A percentile compares a stretch with the other conserved stretches of the same genome.
Evolutionary conservation across 371 early-diverging fungal genomes (phyloP).

Genomic region (Zychaea mexicana): DNA sequence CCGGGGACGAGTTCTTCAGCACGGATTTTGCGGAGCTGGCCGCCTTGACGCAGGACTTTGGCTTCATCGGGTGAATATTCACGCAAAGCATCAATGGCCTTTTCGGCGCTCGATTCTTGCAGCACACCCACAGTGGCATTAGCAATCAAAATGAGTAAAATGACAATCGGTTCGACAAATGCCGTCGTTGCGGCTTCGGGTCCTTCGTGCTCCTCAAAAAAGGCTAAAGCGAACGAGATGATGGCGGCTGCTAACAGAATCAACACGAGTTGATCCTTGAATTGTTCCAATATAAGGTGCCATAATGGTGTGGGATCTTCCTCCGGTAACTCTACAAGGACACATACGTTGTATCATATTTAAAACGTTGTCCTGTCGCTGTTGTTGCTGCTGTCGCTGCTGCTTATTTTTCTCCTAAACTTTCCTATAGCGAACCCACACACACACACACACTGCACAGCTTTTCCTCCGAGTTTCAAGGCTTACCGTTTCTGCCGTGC

Average conservation of each 20-base stretch:
- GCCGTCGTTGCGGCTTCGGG: constrained; percentile 64
- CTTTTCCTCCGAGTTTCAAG: neutral
- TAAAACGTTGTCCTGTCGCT: neutral
- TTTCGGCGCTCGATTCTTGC: constrained; percentile 96
- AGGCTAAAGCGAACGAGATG: constrained; percentile 91
- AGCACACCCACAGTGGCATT: constrained; percentile 97
- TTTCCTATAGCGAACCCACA: too few species aligned
- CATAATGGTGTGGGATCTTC: constrained; percentile 91
- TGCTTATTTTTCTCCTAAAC: neutral
- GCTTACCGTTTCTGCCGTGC: constrained; percentile 78
- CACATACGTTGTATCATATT: neutral
- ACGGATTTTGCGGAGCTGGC: constrained; percentile 63
- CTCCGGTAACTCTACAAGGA: constrained; percentile 67
- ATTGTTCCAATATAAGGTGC: constrained; percentile 93
- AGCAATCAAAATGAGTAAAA: constrained; percentile 94
- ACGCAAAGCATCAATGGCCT: constrained; percentile 94
- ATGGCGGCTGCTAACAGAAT: constrained; percentile 92
- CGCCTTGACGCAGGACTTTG: constrained; percentile 75
- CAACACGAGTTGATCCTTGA: constrained; percentile 96
- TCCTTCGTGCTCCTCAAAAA: constrained; percentile 77
- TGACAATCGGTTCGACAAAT: constrained; percentile 97
- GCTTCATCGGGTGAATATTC: constrained; percentile 96
- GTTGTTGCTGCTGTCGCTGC: neutral
- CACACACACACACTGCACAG: neutral
- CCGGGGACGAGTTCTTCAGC: constrained; percentile 94